Conservation (phyloP, 139 green algal genomes). For the Chlorella vulgaris region DNA sequence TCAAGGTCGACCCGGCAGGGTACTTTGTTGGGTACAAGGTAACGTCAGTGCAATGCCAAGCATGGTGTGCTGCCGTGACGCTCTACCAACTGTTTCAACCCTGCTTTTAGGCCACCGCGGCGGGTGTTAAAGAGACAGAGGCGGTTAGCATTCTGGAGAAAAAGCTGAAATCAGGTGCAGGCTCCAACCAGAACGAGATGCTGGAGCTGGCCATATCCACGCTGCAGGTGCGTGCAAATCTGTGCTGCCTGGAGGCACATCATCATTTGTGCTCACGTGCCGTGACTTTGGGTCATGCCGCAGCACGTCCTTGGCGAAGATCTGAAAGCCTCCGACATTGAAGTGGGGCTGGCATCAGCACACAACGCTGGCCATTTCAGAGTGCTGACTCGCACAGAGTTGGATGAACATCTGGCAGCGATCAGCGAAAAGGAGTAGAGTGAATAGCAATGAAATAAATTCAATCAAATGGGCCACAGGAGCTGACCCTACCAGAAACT, state of each 20-base stretch:
- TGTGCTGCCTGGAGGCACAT: background rate
- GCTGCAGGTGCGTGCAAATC: slow-evolving; percentile 59
- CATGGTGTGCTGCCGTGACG: no score
- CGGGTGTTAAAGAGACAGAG: slow-evolving; percentile 96
- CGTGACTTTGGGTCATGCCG: no score
- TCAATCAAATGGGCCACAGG: no score
- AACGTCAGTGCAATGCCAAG: background rate
- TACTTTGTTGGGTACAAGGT: slow-evolving; percentile 99
- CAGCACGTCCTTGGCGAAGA: slow-evolving; percentile 95
- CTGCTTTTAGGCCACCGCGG: slow-evolving; percentile 79
- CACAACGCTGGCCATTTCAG: slow-evolving; percentile 62
- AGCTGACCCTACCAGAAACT: no score
- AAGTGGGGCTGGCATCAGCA: slow-evolving; percentile 79
- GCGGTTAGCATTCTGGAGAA: slow-evolving; percentile 97
- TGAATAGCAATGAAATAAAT: no score
- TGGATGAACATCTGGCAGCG: slow-evolving; percentile 88
- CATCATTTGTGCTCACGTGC: background rate
- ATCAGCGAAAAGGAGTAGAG: slow-evolving; percentile 90
- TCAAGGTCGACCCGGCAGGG: slow-evolving; percentile 97
- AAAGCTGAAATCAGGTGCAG: slow-evolving; percentile 78
- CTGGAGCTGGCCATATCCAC: slow-evolving; percentile 85
- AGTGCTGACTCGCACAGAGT: slow-evolving; percentile 73
- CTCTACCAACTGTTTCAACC: no score
- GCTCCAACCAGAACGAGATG: slow-evolving; percentile 57
- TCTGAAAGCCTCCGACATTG: slow-evolving; percentile 94